Evolutionary conservation across 2,329 filamentous ascomycete genomes (phyloP).

Genomic region (Phoma herbarum): DNA sequence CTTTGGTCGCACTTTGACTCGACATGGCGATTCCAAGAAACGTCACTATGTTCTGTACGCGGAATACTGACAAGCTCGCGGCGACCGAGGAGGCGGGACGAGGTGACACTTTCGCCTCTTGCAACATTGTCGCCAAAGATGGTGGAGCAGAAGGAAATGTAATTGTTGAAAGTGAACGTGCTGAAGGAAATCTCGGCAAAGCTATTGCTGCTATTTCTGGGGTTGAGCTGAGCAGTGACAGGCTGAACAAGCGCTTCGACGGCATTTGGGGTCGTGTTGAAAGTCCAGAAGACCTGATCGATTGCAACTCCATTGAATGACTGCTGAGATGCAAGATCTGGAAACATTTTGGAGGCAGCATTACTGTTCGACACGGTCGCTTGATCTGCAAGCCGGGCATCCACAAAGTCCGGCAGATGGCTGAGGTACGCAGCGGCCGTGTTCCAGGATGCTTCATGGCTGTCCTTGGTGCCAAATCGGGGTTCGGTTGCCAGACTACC

Average conservation of each 20-base stretch:
- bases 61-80: slow-evolving; percentile 27
- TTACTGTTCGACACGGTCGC: slow-evolving; percentile 25
- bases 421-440: slow-evolving; percentile 29
- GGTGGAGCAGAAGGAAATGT: slow-evolving; percentile 27
- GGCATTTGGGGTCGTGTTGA: slow-evolving; percentile 29
- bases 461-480: neutral
- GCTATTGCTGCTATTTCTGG: slow-evolving; percentile 12
- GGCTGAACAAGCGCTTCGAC: slow-evolving; percentile 29
- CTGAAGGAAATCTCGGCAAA: slow-evolving; percentile 16
- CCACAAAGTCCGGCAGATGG: slow-evolving; percentile 41
- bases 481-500: slow-evolving; percentile 1
- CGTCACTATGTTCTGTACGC: slow-evolving; percentile 8
- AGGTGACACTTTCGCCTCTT: slow-evolving; percentile 31
- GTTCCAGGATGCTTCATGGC: slow-evolving; percentile 32
- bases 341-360: slow-evolving; percentile 8
- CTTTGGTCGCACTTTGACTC: slow-evolving; percentile 27
- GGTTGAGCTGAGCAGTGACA: slow-evolving; percentile 17
- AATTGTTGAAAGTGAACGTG: slow-evolving; percentile 15
- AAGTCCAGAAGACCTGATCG: slow-evolving; percentile 29
- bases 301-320: slow-evolving; percentile 23
- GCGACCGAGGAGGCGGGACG: slow-evolving; percentile 43
- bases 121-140: slow-evolving; percentile 30
- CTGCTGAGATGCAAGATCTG: neutral
- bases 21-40: slow-evolving; percentile 26
- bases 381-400: slow-evolving; percentile 36